These are phyloP conservation scores for Leccinum subrobustum DNA, from an alignment of 1,284 basidiomycete genomes.

Conservation along the genomic window DNA sequence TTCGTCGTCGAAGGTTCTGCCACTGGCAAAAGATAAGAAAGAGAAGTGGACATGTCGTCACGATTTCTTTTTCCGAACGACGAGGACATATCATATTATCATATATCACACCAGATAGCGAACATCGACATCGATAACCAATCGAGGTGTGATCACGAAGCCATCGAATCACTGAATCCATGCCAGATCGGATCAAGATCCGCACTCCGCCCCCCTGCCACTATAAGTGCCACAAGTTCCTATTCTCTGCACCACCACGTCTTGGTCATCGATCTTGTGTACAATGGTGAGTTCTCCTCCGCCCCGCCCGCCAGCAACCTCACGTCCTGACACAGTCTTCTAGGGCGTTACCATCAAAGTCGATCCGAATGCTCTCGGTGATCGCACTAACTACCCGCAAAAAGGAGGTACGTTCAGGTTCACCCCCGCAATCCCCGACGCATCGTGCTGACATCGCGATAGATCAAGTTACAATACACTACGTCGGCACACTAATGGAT, in stretches of 20 bases:
- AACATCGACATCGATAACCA: conserved; percentile 36
- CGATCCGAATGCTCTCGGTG: conserved; percentile 38
- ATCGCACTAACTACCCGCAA: conserved; percentile 46
- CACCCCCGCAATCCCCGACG: background rate
- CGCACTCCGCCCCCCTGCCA: conserved; percentile 53
- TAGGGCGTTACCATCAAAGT: conserved; percentile 40
- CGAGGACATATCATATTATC: conserved; percentile 11
- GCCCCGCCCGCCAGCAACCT: background rate
- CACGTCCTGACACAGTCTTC: conserved; percentile 1
- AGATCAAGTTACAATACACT: conserved; percentile 68
- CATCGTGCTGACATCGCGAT: conserved; percentile 19
- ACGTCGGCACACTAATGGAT: conserved; percentile 64
- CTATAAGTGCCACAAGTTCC: conserved; percentile 49
- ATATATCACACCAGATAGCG: conserved; percentile 19
- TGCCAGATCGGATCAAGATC: conserved; percentile 66
- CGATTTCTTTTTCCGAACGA: conserved; percentile 1
- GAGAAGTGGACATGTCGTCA: conserved; percentile 2
- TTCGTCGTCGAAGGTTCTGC: background rate
- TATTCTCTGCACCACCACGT: conserved; percentile 36
- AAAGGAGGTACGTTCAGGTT: conserved; percentile 41
- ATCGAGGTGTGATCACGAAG: conserved; percentile 18
- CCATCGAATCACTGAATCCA: conserved; percentile 6
- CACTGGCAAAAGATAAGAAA: background rate
- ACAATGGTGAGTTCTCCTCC: conserved; percentile 29
- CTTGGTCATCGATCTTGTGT: conserved; percentile 35